These are phyloP conservation scores for Ormosia semicastrata DNA, from an alignment of 306 rosid genomes.

Conservation along the genomic window DNA sequence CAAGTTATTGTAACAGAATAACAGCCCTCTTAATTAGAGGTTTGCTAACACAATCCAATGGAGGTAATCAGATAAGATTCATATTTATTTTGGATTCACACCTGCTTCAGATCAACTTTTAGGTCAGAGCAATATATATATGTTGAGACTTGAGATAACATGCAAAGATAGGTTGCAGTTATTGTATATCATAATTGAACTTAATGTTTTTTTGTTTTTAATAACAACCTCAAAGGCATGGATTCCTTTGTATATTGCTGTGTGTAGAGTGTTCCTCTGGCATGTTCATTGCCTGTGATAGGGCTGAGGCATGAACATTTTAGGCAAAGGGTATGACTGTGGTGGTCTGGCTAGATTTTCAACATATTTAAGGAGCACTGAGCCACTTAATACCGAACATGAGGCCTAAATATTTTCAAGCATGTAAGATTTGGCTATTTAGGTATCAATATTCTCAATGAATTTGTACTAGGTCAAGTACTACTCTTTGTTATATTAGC, in stretches of 20 bases:
- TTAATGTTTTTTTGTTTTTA: not conserved
- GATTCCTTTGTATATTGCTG: not conserved
- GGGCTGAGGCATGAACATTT: not conserved
- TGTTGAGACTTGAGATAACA: not conserved
- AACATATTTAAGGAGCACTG: not conserved
- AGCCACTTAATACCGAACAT: not conserved
- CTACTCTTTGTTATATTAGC: not conserved
- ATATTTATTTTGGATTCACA: not conserved
- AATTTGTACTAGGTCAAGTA: not conserved
- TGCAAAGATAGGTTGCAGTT: not conserved
- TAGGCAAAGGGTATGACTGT: not conserved
- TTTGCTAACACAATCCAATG: no score
- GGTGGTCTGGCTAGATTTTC: not conserved
- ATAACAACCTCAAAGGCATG: not conserved
- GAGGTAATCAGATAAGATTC: not conserved
- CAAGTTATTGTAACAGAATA: no score
- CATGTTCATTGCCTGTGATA: not conserved
- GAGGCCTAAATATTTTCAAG: not conserved
- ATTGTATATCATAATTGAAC: not conserved
- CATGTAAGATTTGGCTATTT: not conserved
- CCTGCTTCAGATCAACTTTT: not conserved
- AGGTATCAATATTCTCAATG: not conserved
- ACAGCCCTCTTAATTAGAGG: no score
- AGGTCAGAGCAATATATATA: not conserved
- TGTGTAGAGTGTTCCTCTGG: not conserved